These are phyloP conservation scores for Pichia sp. DNA, from an alignment of 1,139 yeast species.

Conservation along the genomic window DNA sequence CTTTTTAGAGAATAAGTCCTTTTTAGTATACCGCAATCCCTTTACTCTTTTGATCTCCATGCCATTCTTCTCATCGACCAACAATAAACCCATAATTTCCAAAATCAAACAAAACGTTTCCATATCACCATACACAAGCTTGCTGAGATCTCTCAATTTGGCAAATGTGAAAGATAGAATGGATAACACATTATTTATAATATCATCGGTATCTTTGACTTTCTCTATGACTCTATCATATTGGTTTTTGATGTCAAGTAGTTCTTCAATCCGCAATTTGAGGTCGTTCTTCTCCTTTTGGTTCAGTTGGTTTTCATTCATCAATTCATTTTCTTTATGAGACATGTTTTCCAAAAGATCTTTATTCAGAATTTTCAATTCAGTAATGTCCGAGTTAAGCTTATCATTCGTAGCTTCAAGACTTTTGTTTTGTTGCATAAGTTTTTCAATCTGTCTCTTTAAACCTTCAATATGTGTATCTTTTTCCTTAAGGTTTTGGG, in stretches of 20 bases:
- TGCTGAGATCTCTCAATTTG: slow-evolving; percentile 37
- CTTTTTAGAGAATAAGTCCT: slow-evolving; percentile 7
- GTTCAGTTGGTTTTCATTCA: slow-evolving; percentile 48
- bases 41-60: slow-evolving; percentile 61
- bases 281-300: slow-evolving; percentile 49
- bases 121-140: slow-evolving; percentile 35
- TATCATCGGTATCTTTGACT: slow-evolving; percentile 29
- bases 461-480: slow-evolving; percentile 27
- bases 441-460: slow-evolving; percentile 29
- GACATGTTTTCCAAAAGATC: slow-evolving; percentile 66
- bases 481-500: slow-evolving; percentile 27
- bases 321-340: slow-evolving; percentile 57
- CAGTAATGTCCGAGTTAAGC: slow-evolving; percentile 28
- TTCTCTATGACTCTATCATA: slow-evolving; percentile 31
- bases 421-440: slow-evolving; percentile 30
- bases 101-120: slow-evolving; percentile 55
- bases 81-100: slow-evolving; percentile 74
- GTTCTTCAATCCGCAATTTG: slow-evolving; percentile 44
- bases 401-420: slow-evolving; percentile 31
- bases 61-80: slow-evolving; percentile 42
- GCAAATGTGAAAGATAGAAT: slow-evolving; percentile 23
- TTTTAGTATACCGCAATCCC: slow-evolving; percentile 52
- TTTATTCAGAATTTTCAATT: slow-evolving; percentile 43
- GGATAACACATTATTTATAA: slow-evolving; percentile 21
- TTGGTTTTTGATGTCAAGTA: slow-evolving; percentile 45